These are phyloP conservation scores for Nannochloropsis oceanica DNA, from an alignment of 108 stramenopile genomes.

Conservation along the genomic window DNA sequence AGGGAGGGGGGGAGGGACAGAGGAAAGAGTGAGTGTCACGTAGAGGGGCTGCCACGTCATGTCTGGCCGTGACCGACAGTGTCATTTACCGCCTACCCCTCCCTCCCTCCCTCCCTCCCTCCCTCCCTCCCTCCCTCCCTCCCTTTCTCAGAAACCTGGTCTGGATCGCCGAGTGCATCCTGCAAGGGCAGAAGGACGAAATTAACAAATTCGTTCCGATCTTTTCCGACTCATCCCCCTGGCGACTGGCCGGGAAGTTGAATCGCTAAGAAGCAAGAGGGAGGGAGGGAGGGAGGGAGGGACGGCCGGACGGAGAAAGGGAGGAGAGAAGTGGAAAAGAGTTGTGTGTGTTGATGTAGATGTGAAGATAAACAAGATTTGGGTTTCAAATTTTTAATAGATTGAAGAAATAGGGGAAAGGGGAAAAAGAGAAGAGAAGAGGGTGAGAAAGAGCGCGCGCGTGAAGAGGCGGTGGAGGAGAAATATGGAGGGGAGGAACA, in stretches of 20 bases:
- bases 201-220: constrained; percentile 94
- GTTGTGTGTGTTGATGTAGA: background rate
- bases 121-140: background rate
- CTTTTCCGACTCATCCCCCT: constrained; percentile 73
- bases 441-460: too few relatives aligned
- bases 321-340: background rate
- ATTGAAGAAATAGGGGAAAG: too few relatives aligned
- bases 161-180: constrained; percentile 97
- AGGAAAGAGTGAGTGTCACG: background rate
- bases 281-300: background rate
- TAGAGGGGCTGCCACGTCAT: background rate
- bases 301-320: background rate
- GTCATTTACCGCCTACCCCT: background rate
- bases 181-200: constrained; percentile 93
- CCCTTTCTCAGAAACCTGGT: constrained; percentile 70
- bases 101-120: background rate
- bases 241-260: constrained; percentile 47
- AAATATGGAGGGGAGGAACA: too few relatives aligned
- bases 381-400: too few relatives aligned
- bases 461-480: too few relatives aligned
- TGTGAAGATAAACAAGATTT: too few relatives aligned
- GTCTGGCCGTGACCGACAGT: background rate
- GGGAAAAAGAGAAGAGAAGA: too few relatives aligned
- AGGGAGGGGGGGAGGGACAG: background rate
- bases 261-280: background rate